phyloP scores from a whole-genome alignment of 441 rosid genomes.

The Populus trichocarpa region DNA sequence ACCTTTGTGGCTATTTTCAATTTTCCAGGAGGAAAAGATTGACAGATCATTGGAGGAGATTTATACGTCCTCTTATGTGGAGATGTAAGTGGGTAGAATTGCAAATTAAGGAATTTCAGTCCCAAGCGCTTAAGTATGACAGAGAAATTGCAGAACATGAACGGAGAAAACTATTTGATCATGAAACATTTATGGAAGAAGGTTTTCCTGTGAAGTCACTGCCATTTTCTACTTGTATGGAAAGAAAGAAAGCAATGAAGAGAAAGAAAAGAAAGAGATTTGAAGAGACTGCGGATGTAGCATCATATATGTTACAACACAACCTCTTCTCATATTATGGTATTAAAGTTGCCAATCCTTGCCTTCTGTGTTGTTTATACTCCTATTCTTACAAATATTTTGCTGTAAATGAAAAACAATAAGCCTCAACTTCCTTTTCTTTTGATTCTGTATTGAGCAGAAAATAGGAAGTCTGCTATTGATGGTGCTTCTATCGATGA shows the following conservation, averaged over 20 bases:
- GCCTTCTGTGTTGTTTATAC: not conserved
- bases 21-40: constrained; percentile 62
- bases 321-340: constrained; percentile 74
- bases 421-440: not conserved
- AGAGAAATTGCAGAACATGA: constrained; percentile 45
- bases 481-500: constrained; percentile 37
- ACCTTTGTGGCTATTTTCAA: constrained; percentile 1
- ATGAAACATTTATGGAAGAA: constrained; percentile 32
- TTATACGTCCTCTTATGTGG: constrained; percentile 74
- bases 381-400: constrained; percentile 7
- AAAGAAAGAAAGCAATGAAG: constrained; percentile 44
- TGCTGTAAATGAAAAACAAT: not conserved
- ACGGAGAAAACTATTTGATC: constrained; percentile 42
- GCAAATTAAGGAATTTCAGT: constrained; percentile 48
- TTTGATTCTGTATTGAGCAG: constrained; percentile 32
- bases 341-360: constrained; percentile 23
- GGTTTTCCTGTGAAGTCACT: constrained; percentile 39
- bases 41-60: constrained; percentile 84
- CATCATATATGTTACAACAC: constrained; percentile 49
- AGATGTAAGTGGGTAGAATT: constrained; percentile 86
- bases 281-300: constrained; percentile 57
- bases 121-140: constrained; percentile 62
- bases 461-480: constrained; percentile 42
- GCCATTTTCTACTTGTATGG: constrained; percentile 39
- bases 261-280: constrained; percentile 68